phyloP scores from a whole-genome alignment of 2,329 filamentous ascomycete genomes.

The Aspergillus sp. region DNA sequence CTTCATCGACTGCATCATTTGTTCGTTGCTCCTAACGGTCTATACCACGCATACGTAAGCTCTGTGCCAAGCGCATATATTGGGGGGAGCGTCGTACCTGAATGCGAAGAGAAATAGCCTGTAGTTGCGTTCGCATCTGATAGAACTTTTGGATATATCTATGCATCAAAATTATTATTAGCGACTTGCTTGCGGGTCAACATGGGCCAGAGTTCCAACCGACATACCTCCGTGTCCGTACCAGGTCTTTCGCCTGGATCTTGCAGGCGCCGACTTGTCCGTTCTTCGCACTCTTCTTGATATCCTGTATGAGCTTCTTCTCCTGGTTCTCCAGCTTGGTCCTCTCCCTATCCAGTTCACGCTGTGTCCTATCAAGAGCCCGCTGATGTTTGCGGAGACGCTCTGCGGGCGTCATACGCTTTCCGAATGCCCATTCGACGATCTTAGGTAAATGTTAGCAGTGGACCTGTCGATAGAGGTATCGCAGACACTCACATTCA shows the following conservation, averaged over 20 bases:
- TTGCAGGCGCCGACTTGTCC: slow-evolving; percentile 98
- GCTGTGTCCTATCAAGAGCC: slow-evolving; percentile 94
- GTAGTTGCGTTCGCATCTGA: slow-evolving; percentile 93
- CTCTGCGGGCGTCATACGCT: slow-evolving; percentile 92
- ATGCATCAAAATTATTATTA: slow-evolving; percentile 6
- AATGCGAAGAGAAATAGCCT: slow-evolving; percentile 91
- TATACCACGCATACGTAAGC: slow-evolving; percentile 39
- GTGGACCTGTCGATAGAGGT: neutral
- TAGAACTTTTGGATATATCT: slow-evolving; percentile 99
- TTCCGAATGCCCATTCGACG: slow-evolving; percentile 98
- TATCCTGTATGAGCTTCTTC: slow-evolving; percentile 92
- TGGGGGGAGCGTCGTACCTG: slow-evolving; percentile 61
- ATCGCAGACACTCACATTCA: slow-evolving; percentile 39
- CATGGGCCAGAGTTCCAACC: neutral
- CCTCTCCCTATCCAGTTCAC: slow-evolving; percentile 91
- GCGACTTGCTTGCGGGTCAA: neutral
- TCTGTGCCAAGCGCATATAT: neutral
- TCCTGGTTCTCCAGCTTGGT: slow-evolving; percentile 98
- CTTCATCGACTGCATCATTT: slow-evolving; percentile 99
- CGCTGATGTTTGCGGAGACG: slow-evolving; percentile 74
- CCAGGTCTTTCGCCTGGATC: slow-evolving; percentile 96
- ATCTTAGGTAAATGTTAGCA: slow-evolving; percentile 59
- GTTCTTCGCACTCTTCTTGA: slow-evolving; percentile 98
- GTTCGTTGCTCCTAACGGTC: slow-evolving; percentile 97
- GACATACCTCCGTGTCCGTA: slow-evolving; percentile 75